Conservation (phyloP, 371 early-diverging fungal genomes). For the Zopfochytrium polystomum region DNA sequence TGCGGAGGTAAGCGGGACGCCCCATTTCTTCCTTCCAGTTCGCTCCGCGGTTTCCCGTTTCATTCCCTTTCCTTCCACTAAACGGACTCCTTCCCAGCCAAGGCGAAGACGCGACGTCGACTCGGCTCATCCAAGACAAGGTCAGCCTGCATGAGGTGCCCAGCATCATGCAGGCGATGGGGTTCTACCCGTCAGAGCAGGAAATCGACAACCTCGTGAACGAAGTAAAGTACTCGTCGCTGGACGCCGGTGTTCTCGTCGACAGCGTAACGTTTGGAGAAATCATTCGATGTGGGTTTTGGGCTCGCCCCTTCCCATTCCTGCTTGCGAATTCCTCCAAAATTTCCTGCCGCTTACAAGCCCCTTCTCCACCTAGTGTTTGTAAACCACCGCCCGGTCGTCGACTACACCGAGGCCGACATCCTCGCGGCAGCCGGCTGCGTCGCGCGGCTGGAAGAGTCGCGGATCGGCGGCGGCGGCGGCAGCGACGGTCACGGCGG, state of each 20-base stretch:
- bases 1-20: constrained; percentile 34
- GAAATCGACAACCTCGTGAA: constrained; percentile 52
- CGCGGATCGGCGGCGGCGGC: too few relatives aligned
- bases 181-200: constrained; percentile 46
- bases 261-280: constrained; percentile 39
- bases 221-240: constrained; percentile 44
- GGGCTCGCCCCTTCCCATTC: neutral
- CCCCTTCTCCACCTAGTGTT: constrained; percentile 30
- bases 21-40: neutral
- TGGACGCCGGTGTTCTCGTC: constrained; percentile 34
- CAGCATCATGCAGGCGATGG: constrained; percentile 51
- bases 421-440: constrained; percentile 32
- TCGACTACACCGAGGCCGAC: constrained; percentile 30
- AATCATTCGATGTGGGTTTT: constrained; percentile 40
- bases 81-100: constrained; percentile 39
- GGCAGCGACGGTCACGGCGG: too few relatives aligned
- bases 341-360: neutral
- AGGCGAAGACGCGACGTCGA: constrained; percentile 43
- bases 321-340: neutral
- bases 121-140: constrained; percentile 35
- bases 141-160: constrained; percentile 42
- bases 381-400: constrained; percentile 45
- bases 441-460: too few relatives aligned
- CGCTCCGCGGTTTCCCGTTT: neutral
- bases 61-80: constrained; percentile 1